A percentile compares a stretch with the other conserved stretches of the same genome.
Conservation (phyloP, 176 grass and related monocot genomes). For the Lolium multiflorum region DNA sequence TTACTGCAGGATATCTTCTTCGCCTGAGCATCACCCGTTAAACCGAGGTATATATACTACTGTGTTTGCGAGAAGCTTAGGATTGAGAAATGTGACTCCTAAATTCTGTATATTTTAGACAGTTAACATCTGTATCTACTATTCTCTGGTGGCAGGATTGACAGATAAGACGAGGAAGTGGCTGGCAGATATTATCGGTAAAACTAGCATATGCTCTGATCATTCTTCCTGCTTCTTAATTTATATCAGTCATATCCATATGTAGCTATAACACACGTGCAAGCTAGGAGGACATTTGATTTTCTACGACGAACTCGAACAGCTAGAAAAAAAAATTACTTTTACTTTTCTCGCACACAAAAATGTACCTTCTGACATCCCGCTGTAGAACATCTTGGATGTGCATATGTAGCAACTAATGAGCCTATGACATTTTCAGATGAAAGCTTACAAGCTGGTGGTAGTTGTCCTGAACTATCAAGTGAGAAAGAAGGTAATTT, state of each 20-base stretch:
- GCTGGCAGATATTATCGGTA: slow-evolving; percentile 8
- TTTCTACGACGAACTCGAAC: not conserved
- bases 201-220: not conserved
- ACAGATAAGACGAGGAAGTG: not conserved
- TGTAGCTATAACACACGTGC: not conserved
- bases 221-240: not conserved
- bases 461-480: not conserved
- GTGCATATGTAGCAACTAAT: not conserved
- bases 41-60: not conserved
- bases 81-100: not conserved
- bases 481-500: not conserved
- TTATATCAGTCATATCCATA: not conserved
- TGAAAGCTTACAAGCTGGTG: not conserved
- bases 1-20: not conserved
- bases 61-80: not conserved
- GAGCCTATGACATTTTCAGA: not conserved
- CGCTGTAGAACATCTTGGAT: not conserved
- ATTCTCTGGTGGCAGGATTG: not conserved
- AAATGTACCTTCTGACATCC: not conserved
- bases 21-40: not conserved
- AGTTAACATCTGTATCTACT: not conserved
- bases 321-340: not conserved
- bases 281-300: not conserved
- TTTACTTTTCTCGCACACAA: not conserved
- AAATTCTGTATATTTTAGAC: too few relatives aligned